phyloP scores from a whole-genome alignment of 768 basidiomycete genomes.

The Kwoniella shandongensis region DNA sequence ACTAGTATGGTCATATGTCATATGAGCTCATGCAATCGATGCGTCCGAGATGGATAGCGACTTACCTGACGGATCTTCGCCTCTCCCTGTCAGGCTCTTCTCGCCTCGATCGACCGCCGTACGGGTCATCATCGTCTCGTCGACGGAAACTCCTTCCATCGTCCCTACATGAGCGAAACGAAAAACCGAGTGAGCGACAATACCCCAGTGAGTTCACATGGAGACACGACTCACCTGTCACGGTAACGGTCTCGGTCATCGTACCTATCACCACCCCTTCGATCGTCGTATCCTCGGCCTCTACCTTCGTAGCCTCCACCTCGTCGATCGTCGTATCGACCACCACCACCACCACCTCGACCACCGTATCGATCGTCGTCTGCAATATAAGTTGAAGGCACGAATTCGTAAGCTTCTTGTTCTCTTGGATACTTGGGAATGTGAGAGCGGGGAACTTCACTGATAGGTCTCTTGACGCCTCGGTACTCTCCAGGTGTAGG shows the following conservation, averaged over 20 bases:
- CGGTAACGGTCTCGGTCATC: conserved; percentile 33
- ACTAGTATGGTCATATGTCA: conserved; percentile 9
- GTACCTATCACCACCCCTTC: conserved; percentile 30
- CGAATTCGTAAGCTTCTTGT: conserved; percentile 9
- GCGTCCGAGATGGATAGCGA: not conserved
- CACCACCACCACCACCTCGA: conserved; percentile 19
- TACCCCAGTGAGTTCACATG: not conserved
- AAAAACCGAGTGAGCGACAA: too few species aligned
- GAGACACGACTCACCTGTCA: conserved; percentile 14
- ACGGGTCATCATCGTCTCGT: conserved; percentile 41
- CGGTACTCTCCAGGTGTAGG: conserved; percentile 98
- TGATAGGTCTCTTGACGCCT: conserved; percentile 62
- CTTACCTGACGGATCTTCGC: conserved; percentile 46
- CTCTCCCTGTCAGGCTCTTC: conserved; percentile 38
- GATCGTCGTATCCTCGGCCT: conserved; percentile 30
- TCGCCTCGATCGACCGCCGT: conserved; percentile 39
- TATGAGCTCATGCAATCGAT: not conserved
- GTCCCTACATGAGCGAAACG: conserved; percentile 2
- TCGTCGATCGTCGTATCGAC: conserved; percentile 23
- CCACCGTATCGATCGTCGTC: conserved; percentile 28
- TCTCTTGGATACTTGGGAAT: not conserved
- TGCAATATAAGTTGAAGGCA: conserved; percentile 1
- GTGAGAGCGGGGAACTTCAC: conserved; percentile 27
- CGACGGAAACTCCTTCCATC: conserved; percentile 16
- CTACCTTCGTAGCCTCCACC: conserved; percentile 16